Conservation (phyloP, 164 flowering plant genomes). For the Vitis cinerea region DNA sequence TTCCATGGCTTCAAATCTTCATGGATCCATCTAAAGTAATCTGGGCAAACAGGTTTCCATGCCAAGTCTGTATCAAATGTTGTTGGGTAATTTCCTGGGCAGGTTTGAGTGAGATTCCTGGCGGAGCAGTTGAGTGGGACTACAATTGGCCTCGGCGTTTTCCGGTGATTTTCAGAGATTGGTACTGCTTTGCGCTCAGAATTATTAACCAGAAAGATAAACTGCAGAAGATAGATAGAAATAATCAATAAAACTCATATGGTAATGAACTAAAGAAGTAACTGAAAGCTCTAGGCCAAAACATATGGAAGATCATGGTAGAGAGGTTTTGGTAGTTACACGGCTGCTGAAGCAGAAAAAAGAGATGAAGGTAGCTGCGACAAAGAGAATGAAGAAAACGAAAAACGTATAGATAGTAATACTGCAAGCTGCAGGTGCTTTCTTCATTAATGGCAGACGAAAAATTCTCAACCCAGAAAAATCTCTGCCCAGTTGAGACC, state of each 20-base stretch:
- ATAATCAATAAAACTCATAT: neutral
- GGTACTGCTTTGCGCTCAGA: neutral
- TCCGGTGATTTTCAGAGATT: neutral
- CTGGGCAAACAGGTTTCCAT: constrained; percentile 9
- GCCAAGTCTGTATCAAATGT: constrained; percentile 1
- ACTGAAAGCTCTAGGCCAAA: no score
- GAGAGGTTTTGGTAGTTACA: no score
- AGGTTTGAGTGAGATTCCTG: constrained; percentile 13
- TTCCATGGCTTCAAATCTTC: constrained; percentile 23
- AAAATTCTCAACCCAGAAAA: no score
- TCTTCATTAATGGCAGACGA: no score
- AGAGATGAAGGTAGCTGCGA: no score
- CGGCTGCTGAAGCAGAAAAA: no score
- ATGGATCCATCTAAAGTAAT: constrained; percentile 28
- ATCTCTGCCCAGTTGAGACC: no score
- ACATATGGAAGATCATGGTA: no score
- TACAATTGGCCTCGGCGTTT: neutral
- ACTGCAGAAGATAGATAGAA: neutral
- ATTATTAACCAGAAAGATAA: neutral
- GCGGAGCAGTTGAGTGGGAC: constrained; percentile 18
- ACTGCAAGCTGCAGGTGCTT: no score
- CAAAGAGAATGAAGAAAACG: no score
- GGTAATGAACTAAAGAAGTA: no score
- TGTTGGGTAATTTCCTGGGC: constrained; percentile 19
- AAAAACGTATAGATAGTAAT: no score